Evolutionary conservation across 192 early-diverging fungal species (phyloP).

Genomic region (Coemansia umbellata): DNA sequence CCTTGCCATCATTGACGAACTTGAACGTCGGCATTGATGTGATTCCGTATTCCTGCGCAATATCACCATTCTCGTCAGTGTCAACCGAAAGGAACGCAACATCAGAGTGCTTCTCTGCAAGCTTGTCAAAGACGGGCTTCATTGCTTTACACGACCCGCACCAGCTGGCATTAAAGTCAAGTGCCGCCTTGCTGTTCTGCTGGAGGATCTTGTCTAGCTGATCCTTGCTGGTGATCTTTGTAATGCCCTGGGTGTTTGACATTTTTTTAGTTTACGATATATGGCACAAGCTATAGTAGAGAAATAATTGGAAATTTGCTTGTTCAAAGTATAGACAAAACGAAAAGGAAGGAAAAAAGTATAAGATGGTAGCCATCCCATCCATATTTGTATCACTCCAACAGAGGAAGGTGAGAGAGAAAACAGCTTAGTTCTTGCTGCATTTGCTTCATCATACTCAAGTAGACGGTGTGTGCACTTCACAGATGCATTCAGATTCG

Average conservation of each 20-base stretch:
- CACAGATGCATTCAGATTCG: no score
- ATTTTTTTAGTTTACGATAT: no score
- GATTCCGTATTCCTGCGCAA: constrained; percentile 50
- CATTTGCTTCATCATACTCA: no score
- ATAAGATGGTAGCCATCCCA: no score
- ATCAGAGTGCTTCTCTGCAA: constrained; percentile 54
- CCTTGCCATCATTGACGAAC: constrained; percentile 59
- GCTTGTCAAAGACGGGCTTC: constrained; percentile 60
- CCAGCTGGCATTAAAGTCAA: constrained; percentile 81
- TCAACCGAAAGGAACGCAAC: constrained; percentile 79
- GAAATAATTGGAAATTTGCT: no score
- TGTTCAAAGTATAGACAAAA: no score
- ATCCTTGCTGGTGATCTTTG: neutral
- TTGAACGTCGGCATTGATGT: constrained; percentile 79
- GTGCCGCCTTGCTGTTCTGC: constrained; percentile 51
- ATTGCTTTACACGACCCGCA: constrained; percentile 85
- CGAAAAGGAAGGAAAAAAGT: no score
- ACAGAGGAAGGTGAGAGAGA: no score
- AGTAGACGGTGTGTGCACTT: no score
- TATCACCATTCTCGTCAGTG: constrained; percentile 62
- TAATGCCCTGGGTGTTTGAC: neutral
- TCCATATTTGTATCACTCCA: no score
- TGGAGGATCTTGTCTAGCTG: constrained; percentile 22
- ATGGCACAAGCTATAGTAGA: no score
- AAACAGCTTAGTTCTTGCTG: no score